Evolutionary conservation across 352 stramenopile species (phyloP).

Genomic region (Pythium insidiosum): DNA sequence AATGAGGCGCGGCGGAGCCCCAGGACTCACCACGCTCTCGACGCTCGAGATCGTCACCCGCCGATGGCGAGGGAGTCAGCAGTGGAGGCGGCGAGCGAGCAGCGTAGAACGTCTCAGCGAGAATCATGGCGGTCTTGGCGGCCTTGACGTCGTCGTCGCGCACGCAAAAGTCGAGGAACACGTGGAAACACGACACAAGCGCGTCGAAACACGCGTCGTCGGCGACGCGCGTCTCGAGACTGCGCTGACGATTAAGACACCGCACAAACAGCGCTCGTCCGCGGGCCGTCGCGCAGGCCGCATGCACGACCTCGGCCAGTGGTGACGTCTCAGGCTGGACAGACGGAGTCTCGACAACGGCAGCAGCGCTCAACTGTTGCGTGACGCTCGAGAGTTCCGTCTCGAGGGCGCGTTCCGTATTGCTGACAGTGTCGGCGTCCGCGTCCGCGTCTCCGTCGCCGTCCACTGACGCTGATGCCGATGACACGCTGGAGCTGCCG

Average conservation of each 20-base stretch:
- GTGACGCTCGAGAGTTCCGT: background rate
- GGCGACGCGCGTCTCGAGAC: conserved; percentile 66
- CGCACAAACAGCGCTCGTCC: conserved; percentile 73
- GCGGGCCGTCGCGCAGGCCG: conserved; percentile 13
- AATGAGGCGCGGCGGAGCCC: conserved; percentile 9
- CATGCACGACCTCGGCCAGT: conserved; percentile 15
- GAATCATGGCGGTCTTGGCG: conserved; percentile 84
- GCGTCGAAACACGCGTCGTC: conserved; percentile 46
- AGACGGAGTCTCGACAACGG: no score
- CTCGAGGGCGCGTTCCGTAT: background rate
- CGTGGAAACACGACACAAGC: conserved; percentile 58
- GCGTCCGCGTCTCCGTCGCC: background rate
- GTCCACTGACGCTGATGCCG: no score
- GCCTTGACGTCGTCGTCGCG: conserved; percentile 76
- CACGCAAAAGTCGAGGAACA: conserved; percentile 68
- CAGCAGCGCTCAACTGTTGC: no score
- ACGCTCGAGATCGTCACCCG: conserved; percentile 10
- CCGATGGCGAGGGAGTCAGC: no score
- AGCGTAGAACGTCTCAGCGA: conserved; percentile 78
- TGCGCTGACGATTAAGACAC: conserved; percentile 75
- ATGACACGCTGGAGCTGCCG: no score
- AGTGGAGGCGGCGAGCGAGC: conserved; percentile 1
- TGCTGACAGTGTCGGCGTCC: background rate
- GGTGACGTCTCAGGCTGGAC: background rate
- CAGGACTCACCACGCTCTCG: conserved; percentile 19